Conservation (phyloP, 2,329 filamentous ascomycete genomes). For the Endothia cerciana region DNA sequence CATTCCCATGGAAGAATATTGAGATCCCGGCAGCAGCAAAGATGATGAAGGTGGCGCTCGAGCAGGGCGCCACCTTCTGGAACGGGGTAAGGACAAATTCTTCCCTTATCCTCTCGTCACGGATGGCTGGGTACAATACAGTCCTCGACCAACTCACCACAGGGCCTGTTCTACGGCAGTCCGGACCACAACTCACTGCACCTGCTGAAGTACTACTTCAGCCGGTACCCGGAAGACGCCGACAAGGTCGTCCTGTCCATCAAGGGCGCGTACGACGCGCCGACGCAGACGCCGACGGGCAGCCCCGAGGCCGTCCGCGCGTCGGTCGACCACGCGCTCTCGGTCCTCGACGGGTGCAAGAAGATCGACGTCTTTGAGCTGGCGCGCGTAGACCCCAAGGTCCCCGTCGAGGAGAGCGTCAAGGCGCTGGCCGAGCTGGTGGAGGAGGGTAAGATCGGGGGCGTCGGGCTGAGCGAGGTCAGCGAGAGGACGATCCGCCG, state of each 20-base stretch:
- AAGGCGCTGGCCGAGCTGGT: conserved; percentile 42
- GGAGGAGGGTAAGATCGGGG: conserved; percentile 48
- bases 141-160: neutral
- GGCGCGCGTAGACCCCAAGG: conserved; percentile 44
- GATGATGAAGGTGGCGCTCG: conserved; percentile 42
- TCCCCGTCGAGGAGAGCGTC: conserved; percentile 51
- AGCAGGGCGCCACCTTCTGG: conserved; percentile 55
- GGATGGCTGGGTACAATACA: neutral
- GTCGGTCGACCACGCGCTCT: conserved; percentile 57
- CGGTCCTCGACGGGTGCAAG: conserved; percentile 44
- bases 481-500: conserved; percentile 45
- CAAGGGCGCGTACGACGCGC: conserved; percentile 52
- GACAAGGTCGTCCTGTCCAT: conserved; percentile 58
- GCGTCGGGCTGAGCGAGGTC: conserved; percentile 48
- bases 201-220: conserved; percentile 58
- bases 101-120: neutral
- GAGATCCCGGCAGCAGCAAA: conserved; percentile 12
- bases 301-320: conserved; percentile 55
- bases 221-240: conserved; percentile 58
- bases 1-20: conserved; percentile 12
- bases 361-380: conserved; percentile 58
- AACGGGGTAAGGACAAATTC: conserved; percentile 49
- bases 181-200: conserved; percentile 55
- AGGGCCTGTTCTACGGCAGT: conserved; percentile 51
- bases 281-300: conserved; percentile 42